Evolutionary conservation across 257 asterid genomes (phyloP), one percentile per base, ranked within the genome.

Genomic region (Ehretia macrophylla): DNA sequence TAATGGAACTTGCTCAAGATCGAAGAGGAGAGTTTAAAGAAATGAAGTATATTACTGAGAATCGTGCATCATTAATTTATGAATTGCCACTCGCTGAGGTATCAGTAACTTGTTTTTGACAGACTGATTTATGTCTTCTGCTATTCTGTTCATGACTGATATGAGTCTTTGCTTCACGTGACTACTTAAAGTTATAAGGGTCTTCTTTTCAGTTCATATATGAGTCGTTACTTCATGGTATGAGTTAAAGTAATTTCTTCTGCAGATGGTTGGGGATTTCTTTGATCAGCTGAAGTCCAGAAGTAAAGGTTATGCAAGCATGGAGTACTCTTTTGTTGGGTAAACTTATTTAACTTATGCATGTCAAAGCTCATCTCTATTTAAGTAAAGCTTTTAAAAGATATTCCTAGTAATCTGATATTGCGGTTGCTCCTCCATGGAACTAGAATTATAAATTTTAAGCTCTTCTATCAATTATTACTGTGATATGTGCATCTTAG

Each of bases 231-330:
- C 35, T 27, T 27, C 35, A 27, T 27, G 35, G 3, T 3, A 27
- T 6, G 3, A 27, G 6, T 27, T 50, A 21, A 35, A 51, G 58
- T 47, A 37, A 64, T 42, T 42, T 64, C 50, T 71, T 70, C 62
- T 81, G 74, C 80, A 92, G 99, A 92, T 92, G 99, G 97, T 92
- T 54, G 99, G 99, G 32, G 99, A 92, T 81, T 92, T 92, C 87
- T 92, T 88, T 72, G 99, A 92, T 85, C 99, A 92, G 83, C 91
- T 92, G 21, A 92, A 92, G 73, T 92, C 99, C 38, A 83, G 90
- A 84, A 92, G 97, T 76, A 92, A 86, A 78, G 99, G 99, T 70
- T 92, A 92, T 75, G 99, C 99, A 55, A 92, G 99, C 96, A 88
- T 92, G 99, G 99, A 92, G 74, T 92, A 92, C 76, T 81, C 93